Evolutionary conservation across 176 grass and related monocot genomes (phyloP), one percentile per base, ranked within the genome.

Genomic region (Triticum dicoccoides): DNA sequence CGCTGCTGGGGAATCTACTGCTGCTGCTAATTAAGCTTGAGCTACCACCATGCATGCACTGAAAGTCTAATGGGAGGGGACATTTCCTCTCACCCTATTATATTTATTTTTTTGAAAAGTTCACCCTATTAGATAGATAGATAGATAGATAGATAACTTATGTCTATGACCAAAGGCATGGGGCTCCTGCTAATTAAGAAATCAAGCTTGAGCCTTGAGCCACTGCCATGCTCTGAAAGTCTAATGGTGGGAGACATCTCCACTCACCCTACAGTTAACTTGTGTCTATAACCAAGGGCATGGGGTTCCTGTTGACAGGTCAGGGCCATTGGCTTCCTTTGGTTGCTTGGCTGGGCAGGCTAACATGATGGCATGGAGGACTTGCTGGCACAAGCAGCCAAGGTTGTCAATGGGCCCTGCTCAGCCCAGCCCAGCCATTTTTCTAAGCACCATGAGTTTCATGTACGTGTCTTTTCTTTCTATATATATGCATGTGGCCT

Each of bases 311-410:
- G 78, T 83, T 33, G 73, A 56, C 24, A 24, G 24, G 24, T 24
- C 56, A 77, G 44, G 44, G 44, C 44, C 44, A 45, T 45, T 69
- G 61, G 10, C 3, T 56, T 2, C 54, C 17, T 6, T 58, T 58
- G 54, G 54, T 58, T 90, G 89, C 80, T 83, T 90, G 64, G 10
- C 73, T 80, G 59, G 47, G 62, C 74, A 83, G 34, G 54, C 24
- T 79, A 90, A 73, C 52, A 73, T 75, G 35, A 44, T 68, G 67
- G 5, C 85, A 59, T 67, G 11, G 3, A 74, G 76, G 44, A 74
- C 86, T 66, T 39, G 8, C 21, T 68, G 58, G 8, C 80, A 61
- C 45, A 79, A 84, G 30, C 49, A 69, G 59, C 27, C 89, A 84
- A 87, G 47, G 73, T 54, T 85, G 81, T 88, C 85, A 77, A 54